These are phyloP conservation scores for Pythium volutum DNA, from an alignment of 352 stramenopile genomes.

Conservation along the genomic window DNA sequence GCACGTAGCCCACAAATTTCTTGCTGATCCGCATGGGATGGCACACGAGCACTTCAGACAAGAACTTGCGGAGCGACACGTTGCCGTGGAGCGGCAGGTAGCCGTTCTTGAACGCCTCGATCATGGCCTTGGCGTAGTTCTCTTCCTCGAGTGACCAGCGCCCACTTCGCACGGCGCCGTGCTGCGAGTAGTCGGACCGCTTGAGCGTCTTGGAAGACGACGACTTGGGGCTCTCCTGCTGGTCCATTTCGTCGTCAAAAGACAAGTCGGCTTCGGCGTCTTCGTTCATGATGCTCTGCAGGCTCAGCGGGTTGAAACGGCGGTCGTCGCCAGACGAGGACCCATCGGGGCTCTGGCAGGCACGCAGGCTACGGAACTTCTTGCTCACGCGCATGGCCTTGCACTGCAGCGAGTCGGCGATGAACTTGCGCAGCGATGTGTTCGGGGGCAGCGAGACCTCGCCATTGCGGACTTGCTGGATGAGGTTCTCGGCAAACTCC, in stretches of 20 bases:
- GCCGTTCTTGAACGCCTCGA: slow-evolving; percentile 69
- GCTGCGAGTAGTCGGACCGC: slow-evolving; percentile 77
- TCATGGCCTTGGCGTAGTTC: slow-evolving; percentile 81
- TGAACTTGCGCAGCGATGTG: slow-evolving; percentile 54
- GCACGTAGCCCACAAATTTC: slow-evolving; percentile 88
- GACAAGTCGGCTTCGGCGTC: slow-evolving; percentile 28
- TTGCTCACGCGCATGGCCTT: slow-evolving; percentile 66
- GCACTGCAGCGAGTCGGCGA: slow-evolving; percentile 54
- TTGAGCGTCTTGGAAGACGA: slow-evolving; percentile 49
- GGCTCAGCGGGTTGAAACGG: slow-evolving; percentile 61
- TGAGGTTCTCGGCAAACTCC: slow-evolving; percentile 51
- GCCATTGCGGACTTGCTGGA: slow-evolving; percentile 45
- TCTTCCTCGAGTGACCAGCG: slow-evolving; percentile 73
- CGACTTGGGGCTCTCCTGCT: slow-evolving; percentile 31
- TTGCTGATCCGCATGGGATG: slow-evolving; percentile 91
- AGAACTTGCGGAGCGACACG: slow-evolving; percentile 81
- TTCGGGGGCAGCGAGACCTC: slow-evolving; percentile 46
- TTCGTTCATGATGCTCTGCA: slow-evolving; percentile 79
- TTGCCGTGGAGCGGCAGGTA: slow-evolving; percentile 76
- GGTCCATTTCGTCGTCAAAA: slow-evolving; percentile 21
- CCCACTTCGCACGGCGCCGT: slow-evolving; percentile 64
- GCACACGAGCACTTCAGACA: slow-evolving; percentile 85
- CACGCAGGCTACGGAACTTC: slow-evolving; percentile 50
- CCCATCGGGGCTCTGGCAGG: slow-evolving; percentile 24
- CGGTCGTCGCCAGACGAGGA: slow-evolving; percentile 14